Evolutionary conservation across 2,329 filamentous ascomycete species (phyloP).

Genomic region (Didymella lethalis): DNA sequence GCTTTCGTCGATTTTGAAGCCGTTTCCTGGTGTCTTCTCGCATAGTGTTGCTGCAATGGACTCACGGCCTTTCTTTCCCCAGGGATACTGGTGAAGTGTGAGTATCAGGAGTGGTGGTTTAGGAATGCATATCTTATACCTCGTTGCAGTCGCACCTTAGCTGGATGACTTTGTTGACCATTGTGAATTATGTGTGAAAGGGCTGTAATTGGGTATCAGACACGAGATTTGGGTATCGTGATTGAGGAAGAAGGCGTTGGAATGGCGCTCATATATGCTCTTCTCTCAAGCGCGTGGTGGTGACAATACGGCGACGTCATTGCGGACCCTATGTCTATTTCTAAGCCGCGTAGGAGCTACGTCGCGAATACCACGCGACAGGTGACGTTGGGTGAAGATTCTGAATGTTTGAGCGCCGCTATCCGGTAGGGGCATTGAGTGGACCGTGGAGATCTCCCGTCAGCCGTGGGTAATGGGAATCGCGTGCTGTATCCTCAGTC

Average conservation of each 20-base stretch:
- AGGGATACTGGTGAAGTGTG: slow-evolving; percentile 63
- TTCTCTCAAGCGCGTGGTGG: slow-evolving; percentile 18
- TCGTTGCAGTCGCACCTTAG: slow-evolving; percentile 63
- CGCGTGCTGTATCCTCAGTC: slow-evolving; percentile 1
- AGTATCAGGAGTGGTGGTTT: not conserved
- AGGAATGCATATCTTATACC: not conserved
- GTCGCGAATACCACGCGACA: slow-evolving; percentile 4
- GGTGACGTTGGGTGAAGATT: slow-evolving; percentile 19
- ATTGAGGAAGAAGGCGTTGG: not conserved
- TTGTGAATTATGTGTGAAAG: slow-evolving; percentile 35
- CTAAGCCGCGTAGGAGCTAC: slow-evolving; percentile 17
- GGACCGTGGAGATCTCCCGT: slow-evolving; percentile 11
- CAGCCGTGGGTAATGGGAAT: not conserved
- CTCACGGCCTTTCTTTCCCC: slow-evolving; percentile 72
- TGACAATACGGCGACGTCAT: slow-evolving; percentile 45
- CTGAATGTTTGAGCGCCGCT: slow-evolving; percentile 8
- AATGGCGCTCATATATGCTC: slow-evolving; percentile 9
- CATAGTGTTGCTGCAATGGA: slow-evolving; percentile 73
- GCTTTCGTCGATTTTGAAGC: slow-evolving; percentile 70
- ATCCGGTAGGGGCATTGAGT: slow-evolving; percentile 8
- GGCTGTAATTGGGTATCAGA: not conserved
- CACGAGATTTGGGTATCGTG: not conserved
- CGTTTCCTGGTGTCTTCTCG: slow-evolving; percentile 68
- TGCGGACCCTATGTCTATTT: slow-evolving; percentile 31
- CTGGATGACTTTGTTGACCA: slow-evolving; percentile 62